These are phyloP conservation scores for Boletus edulis DNA, from an alignment of 768 basidiomycete genomes.

Conservation along the genomic window DNA sequence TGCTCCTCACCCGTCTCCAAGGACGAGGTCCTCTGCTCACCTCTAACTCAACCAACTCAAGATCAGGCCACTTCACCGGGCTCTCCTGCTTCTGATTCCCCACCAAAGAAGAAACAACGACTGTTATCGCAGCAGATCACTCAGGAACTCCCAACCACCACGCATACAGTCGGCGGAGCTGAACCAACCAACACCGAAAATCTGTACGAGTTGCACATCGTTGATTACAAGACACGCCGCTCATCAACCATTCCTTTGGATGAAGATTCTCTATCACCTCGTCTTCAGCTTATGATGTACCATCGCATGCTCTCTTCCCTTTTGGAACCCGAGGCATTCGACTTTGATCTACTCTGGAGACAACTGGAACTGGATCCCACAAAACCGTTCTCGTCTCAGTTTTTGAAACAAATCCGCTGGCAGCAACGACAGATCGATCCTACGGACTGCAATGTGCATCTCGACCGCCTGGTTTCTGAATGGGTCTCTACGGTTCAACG, in stretches of 20 bases:
- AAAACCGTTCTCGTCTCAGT: constrained; percentile 47
- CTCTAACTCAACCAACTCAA: constrained; percentile 1
- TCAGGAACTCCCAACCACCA: background rate
- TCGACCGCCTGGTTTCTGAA: constrained; percentile 30
- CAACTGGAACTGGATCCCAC: constrained; percentile 42
- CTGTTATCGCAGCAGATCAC: constrained; percentile 14
- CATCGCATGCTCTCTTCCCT: constrained; percentile 59
- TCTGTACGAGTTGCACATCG: constrained; percentile 40
- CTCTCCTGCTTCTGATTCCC: constrained; percentile 17
- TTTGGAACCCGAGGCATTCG: constrained; percentile 41
- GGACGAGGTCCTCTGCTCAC: constrained; percentile 49
- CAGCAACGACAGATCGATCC: constrained; percentile 16
- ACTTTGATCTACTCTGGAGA: constrained; percentile 55
- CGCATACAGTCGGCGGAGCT: background rate
- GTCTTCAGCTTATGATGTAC: constrained; percentile 79
- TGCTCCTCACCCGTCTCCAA: constrained; percentile 22
- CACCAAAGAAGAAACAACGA: constrained; percentile 29
- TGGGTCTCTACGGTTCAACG: constrained; percentile 31
- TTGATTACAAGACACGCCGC: constrained; percentile 73
- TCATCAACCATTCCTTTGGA: constrained; percentile 49
- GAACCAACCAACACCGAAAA: background rate
- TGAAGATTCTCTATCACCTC: constrained; percentile 55
- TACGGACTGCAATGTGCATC: constrained; percentile 21
- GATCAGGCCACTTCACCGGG: constrained; percentile 1
- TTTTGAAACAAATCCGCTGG: constrained; percentile 36